These are phyloP conservation scores for Pinus taeda DNA, from an alignment of 75 land plant species.

Conservation along the genomic window DNA sequence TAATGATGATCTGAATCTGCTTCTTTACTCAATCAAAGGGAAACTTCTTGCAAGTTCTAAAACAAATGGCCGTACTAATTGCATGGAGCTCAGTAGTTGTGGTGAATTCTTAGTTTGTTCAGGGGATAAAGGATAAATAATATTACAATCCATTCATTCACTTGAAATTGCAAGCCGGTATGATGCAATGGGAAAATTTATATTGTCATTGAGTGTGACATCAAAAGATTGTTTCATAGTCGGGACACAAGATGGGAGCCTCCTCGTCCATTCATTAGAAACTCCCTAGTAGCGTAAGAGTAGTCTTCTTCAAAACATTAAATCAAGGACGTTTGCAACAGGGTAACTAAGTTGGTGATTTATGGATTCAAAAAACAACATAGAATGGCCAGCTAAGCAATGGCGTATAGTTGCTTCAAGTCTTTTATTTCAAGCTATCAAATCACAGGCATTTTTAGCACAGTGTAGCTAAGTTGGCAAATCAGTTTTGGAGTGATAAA, in stretches of 20 bases:
- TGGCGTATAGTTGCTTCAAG: no score
- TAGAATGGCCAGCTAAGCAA: no score
- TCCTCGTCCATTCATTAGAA: slow-evolving; percentile 83
- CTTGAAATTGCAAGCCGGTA: slow-evolving; percentile 73
- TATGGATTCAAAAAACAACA: no score
- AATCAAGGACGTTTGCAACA: slow-evolving; percentile 23
- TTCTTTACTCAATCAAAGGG: slow-evolving; percentile 87
- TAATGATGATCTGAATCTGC: slow-evolving; percentile 83
- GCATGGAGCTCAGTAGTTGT: slow-evolving; percentile 82
- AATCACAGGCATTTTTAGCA: no score
- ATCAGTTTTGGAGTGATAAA: no score
- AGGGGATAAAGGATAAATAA: slow-evolving; percentile 91
- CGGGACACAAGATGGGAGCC: slow-evolving; percentile 87
- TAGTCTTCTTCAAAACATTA: slow-evolving; percentile 27
- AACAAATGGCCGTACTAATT: slow-evolving; percentile 84
- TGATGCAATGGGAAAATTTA: slow-evolving; percentile 69
- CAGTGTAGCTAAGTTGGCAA: no score
- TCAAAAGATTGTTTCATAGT: slow-evolving; percentile 94
- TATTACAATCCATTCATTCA: slow-evolving; percentile 75
- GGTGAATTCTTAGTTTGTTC: slow-evolving; percentile 95
- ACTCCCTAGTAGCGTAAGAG: slow-evolving; percentile 59
- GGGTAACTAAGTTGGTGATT: slow-evolving; percentile 12
- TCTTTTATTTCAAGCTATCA: no score
- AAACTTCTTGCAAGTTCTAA: slow-evolving; percentile 73
- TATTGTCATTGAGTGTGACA: slow-evolving; percentile 77